Percentiles rank a stretch among this genome's conserved stretches.
Conservation (phyloP, 768 basidiomycete species). For the Gloeophyllum trabeum region DNA sequence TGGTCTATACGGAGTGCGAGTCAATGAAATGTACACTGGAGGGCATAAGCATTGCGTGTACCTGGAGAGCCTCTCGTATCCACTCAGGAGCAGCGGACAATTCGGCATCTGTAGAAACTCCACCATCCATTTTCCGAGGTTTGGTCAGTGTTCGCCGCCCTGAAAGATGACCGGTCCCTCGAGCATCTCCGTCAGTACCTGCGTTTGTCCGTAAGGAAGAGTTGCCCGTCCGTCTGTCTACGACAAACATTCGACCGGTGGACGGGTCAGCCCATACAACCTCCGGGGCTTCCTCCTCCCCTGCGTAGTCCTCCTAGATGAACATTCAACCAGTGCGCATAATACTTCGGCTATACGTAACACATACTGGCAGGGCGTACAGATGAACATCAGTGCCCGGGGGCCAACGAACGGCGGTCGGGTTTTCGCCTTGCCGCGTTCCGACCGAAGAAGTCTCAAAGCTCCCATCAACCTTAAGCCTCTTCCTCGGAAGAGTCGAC, state of each 20-base stretch:
- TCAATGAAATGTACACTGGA: neutral
- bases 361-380: no score
- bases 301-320: no score
- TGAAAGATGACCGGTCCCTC: neutral
- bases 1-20: slow-evolving; percentile 26
- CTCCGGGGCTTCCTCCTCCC: slow-evolving; percentile 14
- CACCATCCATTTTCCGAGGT: slow-evolving; percentile 7
- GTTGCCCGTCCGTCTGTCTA: slow-evolving; percentile 63
- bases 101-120: neutral
- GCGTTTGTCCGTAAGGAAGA: slow-evolving; percentile 27
- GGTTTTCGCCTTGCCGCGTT: no score
- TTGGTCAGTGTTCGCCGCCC: slow-evolving; percentile 1
- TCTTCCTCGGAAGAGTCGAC: no score
- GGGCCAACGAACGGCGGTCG: no score
- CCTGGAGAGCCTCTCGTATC: slow-evolving; percentile 52
- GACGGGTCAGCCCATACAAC: slow-evolving; percentile 53
- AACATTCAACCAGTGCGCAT: no score
- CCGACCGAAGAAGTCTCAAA: no score
- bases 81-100: slow-evolving; percentile 38
- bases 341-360: no score
- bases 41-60: slow-evolving; percentile 14
- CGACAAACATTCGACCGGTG: slow-evolving; percentile 44
- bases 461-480: no score
- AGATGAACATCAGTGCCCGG: no score
- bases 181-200: neutral